Conservation (phyloP, 2,329 filamentous ascomycete genomes). For the Colletotrichum lindemuthianum region DNA sequence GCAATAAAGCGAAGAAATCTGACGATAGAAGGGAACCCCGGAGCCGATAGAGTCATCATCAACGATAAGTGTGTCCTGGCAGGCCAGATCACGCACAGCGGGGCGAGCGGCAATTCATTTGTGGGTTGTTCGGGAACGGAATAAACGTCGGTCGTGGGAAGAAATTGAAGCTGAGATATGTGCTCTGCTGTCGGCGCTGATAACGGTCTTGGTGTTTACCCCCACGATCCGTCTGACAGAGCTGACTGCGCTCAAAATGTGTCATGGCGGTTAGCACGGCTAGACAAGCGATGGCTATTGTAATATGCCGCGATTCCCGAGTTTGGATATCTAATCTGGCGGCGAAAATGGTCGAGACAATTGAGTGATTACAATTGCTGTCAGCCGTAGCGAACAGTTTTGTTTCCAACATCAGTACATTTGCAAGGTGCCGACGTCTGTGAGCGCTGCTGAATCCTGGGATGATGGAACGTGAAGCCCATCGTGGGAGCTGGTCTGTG, state of each 20-base stretch:
- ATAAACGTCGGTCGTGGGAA: not conserved
- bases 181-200: slow-evolving; percentile 1
- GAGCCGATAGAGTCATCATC: slow-evolving; percentile 76
- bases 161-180: not conserved
- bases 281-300: not conserved
- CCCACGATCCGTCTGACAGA: slow-evolving; percentile 16
- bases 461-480: not conserved
- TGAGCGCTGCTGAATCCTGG: not conserved
- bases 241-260: no score
- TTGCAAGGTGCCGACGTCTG: no score
- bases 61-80: slow-evolving; percentile 65
- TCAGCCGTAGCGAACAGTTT: no score
- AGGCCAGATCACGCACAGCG: slow-evolving; percentile 75
- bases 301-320: no score
- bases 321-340: no score
- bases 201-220: slow-evolving; percentile 19
- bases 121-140: slow-evolving; percentile 61
- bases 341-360: no score
- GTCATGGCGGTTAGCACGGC: slow-evolving; percentile 17
- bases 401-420: no score
- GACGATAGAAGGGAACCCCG: slow-evolving; percentile 61
- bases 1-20: slow-evolving; percentile 2
- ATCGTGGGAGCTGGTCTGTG: slow-evolving; percentile 6
- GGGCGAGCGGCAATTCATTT: slow-evolving; percentile 75
- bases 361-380: no score